Conservation (phyloP, 2,329 filamentous ascomycete species). For the Celoporthe dispersa region DNA sequence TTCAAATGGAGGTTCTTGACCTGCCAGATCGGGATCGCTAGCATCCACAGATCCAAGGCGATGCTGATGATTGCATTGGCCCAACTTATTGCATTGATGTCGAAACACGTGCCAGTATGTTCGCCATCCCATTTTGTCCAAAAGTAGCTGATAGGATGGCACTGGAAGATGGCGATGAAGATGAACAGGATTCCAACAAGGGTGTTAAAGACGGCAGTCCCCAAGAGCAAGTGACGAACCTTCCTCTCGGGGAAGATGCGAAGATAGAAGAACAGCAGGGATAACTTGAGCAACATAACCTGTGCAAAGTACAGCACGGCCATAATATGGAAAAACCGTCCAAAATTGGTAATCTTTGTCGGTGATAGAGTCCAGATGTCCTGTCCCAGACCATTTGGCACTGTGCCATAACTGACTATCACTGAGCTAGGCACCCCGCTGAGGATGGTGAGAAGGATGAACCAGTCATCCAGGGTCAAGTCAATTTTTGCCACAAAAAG, state of each 20-base stretch:
- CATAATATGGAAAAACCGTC: constrained; percentile 34
- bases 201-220: constrained; percentile 12
- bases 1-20: constrained; percentile 41
- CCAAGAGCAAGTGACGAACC: constrained; percentile 19
- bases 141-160: constrained; percentile 44
- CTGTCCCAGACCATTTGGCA: constrained; percentile 33
- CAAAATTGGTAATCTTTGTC: constrained; percentile 35
- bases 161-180: constrained; percentile 43
- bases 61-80: constrained; percentile 48
- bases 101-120: constrained; percentile 45
- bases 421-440: constrained; percentile 29
- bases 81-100: constrained; percentile 47
- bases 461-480: constrained; percentile 32
- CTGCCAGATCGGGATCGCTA: constrained; percentile 46
- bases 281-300: constrained; percentile 14
- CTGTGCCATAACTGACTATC: constrained; percentile 22
- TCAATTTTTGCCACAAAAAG: constrained; percentile 16
- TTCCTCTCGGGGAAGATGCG: constrained; percentile 20
- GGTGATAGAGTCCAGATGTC: constrained; percentile 38
- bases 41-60: constrained; percentile 47
- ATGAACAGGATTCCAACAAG: constrained; percentile 38
- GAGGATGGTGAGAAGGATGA: constrained; percentile 26
- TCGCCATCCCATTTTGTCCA: constrained; percentile 49
- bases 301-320: constrained; percentile 29
- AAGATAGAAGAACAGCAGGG: constrained; percentile 25